Conservation (phyloP, 306 rosid genomes). For the Prunus dulcis region DNA sequence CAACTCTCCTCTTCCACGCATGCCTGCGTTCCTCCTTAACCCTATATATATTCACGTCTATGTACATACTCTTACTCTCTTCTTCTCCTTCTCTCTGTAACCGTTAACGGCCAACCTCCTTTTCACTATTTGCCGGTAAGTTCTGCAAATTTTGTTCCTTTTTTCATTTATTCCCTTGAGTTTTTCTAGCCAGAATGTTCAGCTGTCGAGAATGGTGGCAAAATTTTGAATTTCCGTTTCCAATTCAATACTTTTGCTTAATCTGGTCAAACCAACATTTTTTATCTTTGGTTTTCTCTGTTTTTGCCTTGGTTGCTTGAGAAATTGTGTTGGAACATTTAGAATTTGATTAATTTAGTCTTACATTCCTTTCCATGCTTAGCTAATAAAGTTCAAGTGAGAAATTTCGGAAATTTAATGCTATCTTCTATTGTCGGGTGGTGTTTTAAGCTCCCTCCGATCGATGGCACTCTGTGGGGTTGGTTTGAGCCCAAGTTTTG, state of each 20-base stretch:
- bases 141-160: constrained; percentile 6
- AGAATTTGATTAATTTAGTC: neutral
- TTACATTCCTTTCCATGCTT: neutral
- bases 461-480: constrained; percentile 62
- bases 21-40: constrained; percentile 25
- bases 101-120: neutral
- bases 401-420: neutral
- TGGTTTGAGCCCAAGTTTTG: constrained; percentile 46
- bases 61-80: neutral
- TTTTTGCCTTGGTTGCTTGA: neutral
- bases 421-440: neutral
- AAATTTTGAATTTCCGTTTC: neutral
- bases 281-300: neutral
- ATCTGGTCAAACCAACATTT: too few relatives aligned
- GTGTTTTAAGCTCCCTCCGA: constrained; percentile 33
- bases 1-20: constrained; percentile 51
- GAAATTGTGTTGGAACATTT: neutral
- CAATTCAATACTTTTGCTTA: neutral
- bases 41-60: neutral
- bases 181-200: neutral
- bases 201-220: neutral
- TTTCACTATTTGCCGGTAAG: constrained; percentile 32
- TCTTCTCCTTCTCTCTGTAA: neutral
- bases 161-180: neutral
- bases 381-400: constrained; percentile 3